These are phyloP conservation scores for Ustilago bromivora DNA, from an alignment of 1,284 basidiomycete species.

Conservation along the genomic window DNA sequence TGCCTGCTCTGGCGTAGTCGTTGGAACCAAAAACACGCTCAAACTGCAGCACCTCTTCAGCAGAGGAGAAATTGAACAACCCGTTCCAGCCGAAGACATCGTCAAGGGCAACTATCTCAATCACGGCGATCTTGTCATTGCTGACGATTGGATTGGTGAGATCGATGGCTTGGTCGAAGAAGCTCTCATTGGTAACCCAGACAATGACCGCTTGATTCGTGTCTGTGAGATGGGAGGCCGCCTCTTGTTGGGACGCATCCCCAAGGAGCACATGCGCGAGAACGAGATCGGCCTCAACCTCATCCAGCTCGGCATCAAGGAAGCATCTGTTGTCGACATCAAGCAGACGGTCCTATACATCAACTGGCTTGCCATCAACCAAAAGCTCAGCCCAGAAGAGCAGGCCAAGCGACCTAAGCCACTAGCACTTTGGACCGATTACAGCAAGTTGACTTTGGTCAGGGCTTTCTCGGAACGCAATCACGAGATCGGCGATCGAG, in stretches of 20 bases:
- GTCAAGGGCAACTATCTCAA: slow-evolving; percentile 53
- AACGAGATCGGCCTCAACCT: slow-evolving; percentile 69
- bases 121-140: slow-evolving; percentile 74
- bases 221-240: slow-evolving; percentile 41
- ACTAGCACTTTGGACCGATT: slow-evolving; percentile 45
- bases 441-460: slow-evolving; percentile 43
- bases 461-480: slow-evolving; percentile 45
- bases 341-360: slow-evolving; percentile 83
- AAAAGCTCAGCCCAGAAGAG: slow-evolving; percentile 71
- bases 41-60: slow-evolving; percentile 82
- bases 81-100: slow-evolving; percentile 77
- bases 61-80: slow-evolving; percentile 75
- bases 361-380: slow-evolving; percentile 89
- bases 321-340: slow-evolving; percentile 75
- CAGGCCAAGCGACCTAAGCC: slow-evolving; percentile 49
- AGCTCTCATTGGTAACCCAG: slow-evolving; percentile 75
- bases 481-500: slow-evolving; percentile 68
- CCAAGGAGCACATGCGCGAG: slow-evolving; percentile 48
- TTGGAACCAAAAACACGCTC: slow-evolving; percentile 76
- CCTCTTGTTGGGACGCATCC: slow-evolving; percentile 43
- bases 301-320: slow-evolving; percentile 69
- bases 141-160: slow-evolving; percentile 88
- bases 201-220: slow-evolving; percentile 68
- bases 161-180: slow-evolving; percentile 81
- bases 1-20: slow-evolving; percentile 81